Base-by-base conservation (phyloP, 2,329 filamentous ascomycete species). In the Hortaea sp. region DNA sequence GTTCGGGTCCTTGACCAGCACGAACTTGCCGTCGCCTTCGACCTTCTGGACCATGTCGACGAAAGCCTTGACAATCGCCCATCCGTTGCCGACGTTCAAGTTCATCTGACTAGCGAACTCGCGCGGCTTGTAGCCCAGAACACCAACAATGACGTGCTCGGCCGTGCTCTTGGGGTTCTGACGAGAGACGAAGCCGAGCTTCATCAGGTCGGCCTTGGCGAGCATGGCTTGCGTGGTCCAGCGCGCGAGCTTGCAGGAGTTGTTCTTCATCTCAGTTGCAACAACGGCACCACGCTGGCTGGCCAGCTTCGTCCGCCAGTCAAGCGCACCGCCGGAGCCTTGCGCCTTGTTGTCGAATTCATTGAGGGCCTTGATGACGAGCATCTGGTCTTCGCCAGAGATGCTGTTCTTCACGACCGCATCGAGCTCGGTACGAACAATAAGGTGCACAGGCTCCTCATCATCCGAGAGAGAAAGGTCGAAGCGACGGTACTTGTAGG, bases 221-320 rank as follows among this genome's bases (percentile, higher is more conserved):
- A 98, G 80, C 63, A 98, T 95, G 63, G 85, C 87, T 76, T 98
- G 92, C 39, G 90, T 88, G 30, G 92, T 95, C 92, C 92, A 98
- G 66, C 92, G 78, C 48, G 92, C 92, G 53, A 98, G 82, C 77
- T 98, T 98, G 84, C 88, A 94, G 64, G 82, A 88, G 79, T 98
- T 98, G 81, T 98, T 98, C 86, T 98, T 98, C 92, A 98, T 98
- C 75, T 98, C 92, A 9, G 92, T 98, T 13, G 92, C 92, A 28
- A 98, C 85, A 39, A 98, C 90, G 47, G 92, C 92, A 81, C 92
- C 92, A 62, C 92, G 85, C 74, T 95, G 89, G 59, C 83, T 88
- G 54, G 86, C 85, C 50, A 98, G 79, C 79, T 98, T 98, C 57
- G 82, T 84, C 66, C 92, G 80, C 92, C 92, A 98, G 77, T 98